phyloP scores from a whole-genome alignment of 306 rosid genomes.

The Quercus bicolor region DNA sequence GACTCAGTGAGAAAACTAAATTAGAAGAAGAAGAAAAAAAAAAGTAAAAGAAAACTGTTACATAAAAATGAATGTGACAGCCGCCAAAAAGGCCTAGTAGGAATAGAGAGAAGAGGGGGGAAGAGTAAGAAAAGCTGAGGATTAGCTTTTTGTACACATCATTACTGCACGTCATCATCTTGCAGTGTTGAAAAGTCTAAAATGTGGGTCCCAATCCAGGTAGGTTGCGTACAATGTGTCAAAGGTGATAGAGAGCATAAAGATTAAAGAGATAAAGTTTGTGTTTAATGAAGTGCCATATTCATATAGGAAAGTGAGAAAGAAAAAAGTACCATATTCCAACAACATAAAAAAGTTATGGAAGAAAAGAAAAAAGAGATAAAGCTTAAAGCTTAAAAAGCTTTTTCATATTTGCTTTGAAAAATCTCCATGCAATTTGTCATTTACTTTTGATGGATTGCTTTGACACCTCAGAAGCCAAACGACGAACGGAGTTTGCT shows the following conservation, averaged over 20 bases:
- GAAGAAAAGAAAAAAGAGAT: slow-evolving; percentile 1
- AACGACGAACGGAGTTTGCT: neutral
- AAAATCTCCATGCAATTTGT: slow-evolving; percentile 24
- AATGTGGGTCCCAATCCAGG: slow-evolving; percentile 48
- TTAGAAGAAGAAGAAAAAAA: neutral
- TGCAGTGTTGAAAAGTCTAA: slow-evolving; percentile 30
- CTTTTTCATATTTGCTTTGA: slow-evolving; percentile 5
- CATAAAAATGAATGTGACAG: slow-evolving; percentile 20
- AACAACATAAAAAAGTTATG: neutral
- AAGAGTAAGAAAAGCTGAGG: slow-evolving; percentile 35
- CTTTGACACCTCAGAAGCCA: neutral
- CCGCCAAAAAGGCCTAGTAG: slow-evolving; percentile 13
- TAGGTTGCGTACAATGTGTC: slow-evolving; percentile 45
- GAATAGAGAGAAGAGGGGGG: neutral
- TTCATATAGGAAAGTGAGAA: neutral
- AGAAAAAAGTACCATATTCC: neutral
- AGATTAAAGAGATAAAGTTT: slow-evolving; percentile 9
- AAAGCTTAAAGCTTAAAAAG: neutral
- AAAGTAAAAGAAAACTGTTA: slow-evolving; percentile 6
- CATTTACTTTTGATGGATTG: slow-evolving; percentile 19
- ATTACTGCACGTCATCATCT: slow-evolving; percentile 49
- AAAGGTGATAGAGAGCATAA: slow-evolving; percentile 13
- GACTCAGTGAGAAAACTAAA: too few relatives aligned
- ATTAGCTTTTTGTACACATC: slow-evolving; percentile 64
- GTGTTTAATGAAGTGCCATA: slow-evolving; percentile 7